Conservation (phyloP, 108 stramenopile species). For the Cyclotella kingstonii region DNA sequence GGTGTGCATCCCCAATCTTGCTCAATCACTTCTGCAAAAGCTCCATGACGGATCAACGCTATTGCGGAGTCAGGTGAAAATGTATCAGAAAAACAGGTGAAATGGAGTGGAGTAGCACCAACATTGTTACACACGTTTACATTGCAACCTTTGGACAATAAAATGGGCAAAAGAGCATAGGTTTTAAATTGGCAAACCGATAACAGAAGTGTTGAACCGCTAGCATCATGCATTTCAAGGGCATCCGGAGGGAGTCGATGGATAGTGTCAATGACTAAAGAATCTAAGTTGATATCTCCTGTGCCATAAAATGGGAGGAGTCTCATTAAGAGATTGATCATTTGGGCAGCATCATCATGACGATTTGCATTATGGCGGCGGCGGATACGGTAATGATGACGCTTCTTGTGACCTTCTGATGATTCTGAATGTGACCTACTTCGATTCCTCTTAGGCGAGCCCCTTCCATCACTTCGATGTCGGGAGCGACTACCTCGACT, state of each 20-base stretch:
- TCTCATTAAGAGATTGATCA: conserved; percentile 33
- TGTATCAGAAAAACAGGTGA: conserved; percentile 40
- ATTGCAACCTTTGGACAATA: conserved; percentile 45
- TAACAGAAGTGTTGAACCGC: conserved; percentile 41
- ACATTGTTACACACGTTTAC: conserved; percentile 43
- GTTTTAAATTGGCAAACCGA: conserved; percentile 47
- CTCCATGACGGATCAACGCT: conserved; percentile 38
- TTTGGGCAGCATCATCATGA: conserved; percentile 29
- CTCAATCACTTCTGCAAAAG: conserved; percentile 43
- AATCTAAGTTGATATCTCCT: conserved; percentile 32
- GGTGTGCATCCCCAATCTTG: conserved; percentile 48
- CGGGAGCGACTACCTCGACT: too few relatives aligned
- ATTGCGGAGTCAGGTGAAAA: conserved; percentile 44
- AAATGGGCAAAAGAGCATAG: conserved; percentile 28
- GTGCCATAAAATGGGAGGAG: conserved; percentile 40
- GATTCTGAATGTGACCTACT: too few relatives aligned
- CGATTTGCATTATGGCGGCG: background rate
- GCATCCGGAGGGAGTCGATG: conserved; percentile 36
- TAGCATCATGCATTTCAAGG: conserved; percentile 33
- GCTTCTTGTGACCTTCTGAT: background rate
- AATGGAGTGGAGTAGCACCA: conserved; percentile 46
- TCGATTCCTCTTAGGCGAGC: background rate
- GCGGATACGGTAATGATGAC: background rate
- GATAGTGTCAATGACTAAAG: conserved; percentile 41
- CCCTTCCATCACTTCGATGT: too few relatives aligned